Evolutionary conservation across 2,329 filamentous ascomycete genomes (phyloP).

Genomic region (Venturiaceae sp.): DNA sequence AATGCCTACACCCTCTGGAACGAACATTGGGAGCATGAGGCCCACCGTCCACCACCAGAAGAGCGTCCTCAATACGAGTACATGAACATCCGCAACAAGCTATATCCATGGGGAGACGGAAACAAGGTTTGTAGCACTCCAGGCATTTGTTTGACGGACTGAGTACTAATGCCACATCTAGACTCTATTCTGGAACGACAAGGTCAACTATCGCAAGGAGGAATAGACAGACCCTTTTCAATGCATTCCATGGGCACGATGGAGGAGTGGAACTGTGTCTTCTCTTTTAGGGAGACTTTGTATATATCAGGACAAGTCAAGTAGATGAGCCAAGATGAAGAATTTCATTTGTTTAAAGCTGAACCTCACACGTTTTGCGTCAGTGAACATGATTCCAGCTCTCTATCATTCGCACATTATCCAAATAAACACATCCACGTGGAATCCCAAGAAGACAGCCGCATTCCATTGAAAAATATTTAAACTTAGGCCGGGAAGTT

Average conservation of each 20-base stretch:
- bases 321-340: background rate
- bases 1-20: slow-evolving; percentile 91
- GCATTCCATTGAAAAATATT: too few species aligned
- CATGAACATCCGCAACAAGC: slow-evolving; percentile 96
- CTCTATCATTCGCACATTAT: too few species aligned
- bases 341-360: background rate
- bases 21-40: slow-evolving; percentile 96
- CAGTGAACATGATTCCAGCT: too few species aligned
- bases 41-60: slow-evolving; percentile 75
- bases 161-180: slow-evolving; percentile 13
- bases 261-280: background rate
- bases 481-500: too few species aligned
- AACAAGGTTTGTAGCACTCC: slow-evolving; percentile 61
- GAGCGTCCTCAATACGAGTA: slow-evolving; percentile 91
- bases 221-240: slow-evolving; percentile 44
- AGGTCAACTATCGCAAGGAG: slow-evolving; percentile 95
- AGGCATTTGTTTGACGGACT: background rate
- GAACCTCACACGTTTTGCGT: too few species aligned
- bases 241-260: background rate
- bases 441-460: too few species aligned
- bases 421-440: too few species aligned
- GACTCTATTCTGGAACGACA: slow-evolving; percentile 71
- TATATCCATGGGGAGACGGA: slow-evolving; percentile 89
- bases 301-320: background rate
- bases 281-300: background rate